Percentiles rank a stretch among this genome's conserved stretches.
These are phyloP conservation scores for Lactifluus subvellereus DNA, from an alignment of 768 basidiomycete species.

Conservation along the genomic window DNA sequence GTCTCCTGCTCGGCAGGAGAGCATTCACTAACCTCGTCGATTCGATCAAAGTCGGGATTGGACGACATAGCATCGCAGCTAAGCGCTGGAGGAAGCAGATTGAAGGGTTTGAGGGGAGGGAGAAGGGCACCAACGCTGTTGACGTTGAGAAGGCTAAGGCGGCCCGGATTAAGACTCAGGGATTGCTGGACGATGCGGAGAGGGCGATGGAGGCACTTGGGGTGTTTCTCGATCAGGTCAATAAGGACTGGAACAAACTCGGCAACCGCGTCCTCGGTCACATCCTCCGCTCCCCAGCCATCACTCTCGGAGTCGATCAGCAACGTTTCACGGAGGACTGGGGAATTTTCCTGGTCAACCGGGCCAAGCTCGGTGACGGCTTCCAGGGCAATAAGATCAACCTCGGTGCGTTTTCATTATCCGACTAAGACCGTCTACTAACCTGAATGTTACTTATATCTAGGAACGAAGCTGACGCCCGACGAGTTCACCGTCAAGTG, in stretches of 20 bases:
- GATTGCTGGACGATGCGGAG: not conserved
- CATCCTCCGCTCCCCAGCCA: no score
- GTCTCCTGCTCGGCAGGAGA: slow-evolving; percentile 31
- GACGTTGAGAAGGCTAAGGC: slow-evolving; percentile 11
- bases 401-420: not conserved
- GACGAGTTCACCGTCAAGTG: slow-evolving; percentile 28
- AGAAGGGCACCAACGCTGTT: slow-evolving; percentile 8
- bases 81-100: slow-evolving; percentile 28
- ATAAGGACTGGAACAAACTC: no score
- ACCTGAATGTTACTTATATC: slow-evolving; percentile 23
- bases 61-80: slow-evolving; percentile 23
- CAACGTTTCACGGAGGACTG: no score
- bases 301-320: no score
- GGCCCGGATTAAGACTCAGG: not conserved
- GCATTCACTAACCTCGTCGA: slow-evolving; percentile 29
- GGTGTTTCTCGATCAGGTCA: no score
- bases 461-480: slow-evolving; percentile 25
- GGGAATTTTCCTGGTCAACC: no score
- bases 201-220: slow-evolving; percentile 26
- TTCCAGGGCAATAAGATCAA: no score
- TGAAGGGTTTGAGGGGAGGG: slow-evolving; percentile 22
- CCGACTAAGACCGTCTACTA: slow-evolving; percentile 27
- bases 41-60: slow-evolving; percentile 27
- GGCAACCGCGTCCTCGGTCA: no score
- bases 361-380: no score